Percentiles rank a stretch among this genome's conserved stretches.
These are phyloP conservation scores for Helotiales sp. DNA, from an alignment of 2,329 filamentous ascomycete species.

Conservation along the genomic window DNA sequence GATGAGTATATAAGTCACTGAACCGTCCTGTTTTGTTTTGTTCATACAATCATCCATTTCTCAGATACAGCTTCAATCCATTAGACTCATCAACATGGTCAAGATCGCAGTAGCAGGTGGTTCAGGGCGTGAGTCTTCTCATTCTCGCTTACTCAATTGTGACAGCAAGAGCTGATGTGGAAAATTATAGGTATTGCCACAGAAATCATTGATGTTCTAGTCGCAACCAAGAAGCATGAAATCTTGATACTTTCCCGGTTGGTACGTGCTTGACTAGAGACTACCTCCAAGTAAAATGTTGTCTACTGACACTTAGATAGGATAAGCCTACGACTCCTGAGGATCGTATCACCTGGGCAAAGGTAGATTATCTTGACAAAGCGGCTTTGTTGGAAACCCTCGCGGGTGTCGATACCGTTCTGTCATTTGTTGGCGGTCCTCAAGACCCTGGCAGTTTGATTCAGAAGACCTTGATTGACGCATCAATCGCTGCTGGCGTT, in stretches of 20 bases:
- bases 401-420: slow-evolving; percentile 48
- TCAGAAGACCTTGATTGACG: slow-evolving; percentile 40
- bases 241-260: slow-evolving; percentile 45
- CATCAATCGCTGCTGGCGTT: slow-evolving; percentile 37
- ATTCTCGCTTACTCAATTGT: not conserved
- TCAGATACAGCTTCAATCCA: not conserved
- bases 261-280: not conserved
- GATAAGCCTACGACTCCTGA: too few relatives aligned
- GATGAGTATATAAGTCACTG: too few relatives aligned
- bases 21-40: not conserved
- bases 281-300: too few relatives aligned
- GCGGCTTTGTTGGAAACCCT: slow-evolving; percentile 39
- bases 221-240: slow-evolving; percentile 50
- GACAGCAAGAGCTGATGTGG: slow-evolving; percentile 6
- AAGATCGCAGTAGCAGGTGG: slow-evolving; percentile 46
- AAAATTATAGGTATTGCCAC: slow-evolving; percentile 46
- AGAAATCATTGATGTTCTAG: slow-evolving; percentile 51
- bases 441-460: slow-evolving; percentile 19
- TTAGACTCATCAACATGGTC: slow-evolving; percentile 38
- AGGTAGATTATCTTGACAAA: slow-evolving; percentile 43
- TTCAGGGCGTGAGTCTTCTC: slow-evolving; percentile 40
- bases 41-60: not conserved
- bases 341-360: slow-evolving; percentile 40
- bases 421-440: slow-evolving; percentile 46
- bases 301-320: too few relatives aligned